These are phyloP conservation scores for Thraustotheca clavata DNA, from an alignment of 352 stramenopile genomes.

Conservation along the genomic window DNA sequence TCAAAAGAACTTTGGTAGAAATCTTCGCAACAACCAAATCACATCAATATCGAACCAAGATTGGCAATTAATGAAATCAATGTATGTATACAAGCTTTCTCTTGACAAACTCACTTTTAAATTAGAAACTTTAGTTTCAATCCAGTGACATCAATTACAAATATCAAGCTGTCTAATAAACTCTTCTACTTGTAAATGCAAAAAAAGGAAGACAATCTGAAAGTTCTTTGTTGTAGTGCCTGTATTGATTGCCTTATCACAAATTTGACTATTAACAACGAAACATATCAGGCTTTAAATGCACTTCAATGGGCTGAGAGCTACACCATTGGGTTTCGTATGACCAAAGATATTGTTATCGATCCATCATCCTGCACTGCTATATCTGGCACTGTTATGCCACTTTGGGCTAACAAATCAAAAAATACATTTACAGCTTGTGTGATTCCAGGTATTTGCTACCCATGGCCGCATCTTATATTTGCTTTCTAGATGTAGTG, in stretches of 20 bases:
- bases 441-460: background rate
- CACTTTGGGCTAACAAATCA: background rate
- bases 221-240: background rate
- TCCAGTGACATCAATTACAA: background rate
- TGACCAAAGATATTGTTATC: background rate
- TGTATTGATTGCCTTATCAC: background rate
- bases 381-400: background rate
- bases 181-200: background rate
- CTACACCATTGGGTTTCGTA: background rate
- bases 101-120: background rate
- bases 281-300: background rate
- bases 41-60: background rate
- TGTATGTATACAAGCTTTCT: background rate
- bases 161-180: background rate
- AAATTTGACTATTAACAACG: background rate
- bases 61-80: background rate
- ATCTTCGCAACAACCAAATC: background rate
- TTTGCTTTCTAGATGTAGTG: background rate
- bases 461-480: background rate
- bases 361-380: background rate
- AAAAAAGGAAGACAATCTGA: background rate
- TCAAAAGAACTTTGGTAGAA: background rate
- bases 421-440: background rate
- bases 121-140: constrained; percentile 2
- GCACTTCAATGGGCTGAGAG: background rate